phyloP scores from a whole-genome alignment of 2,329 filamentous ascomycete species.

The Xylariaceae sp. region DNA sequence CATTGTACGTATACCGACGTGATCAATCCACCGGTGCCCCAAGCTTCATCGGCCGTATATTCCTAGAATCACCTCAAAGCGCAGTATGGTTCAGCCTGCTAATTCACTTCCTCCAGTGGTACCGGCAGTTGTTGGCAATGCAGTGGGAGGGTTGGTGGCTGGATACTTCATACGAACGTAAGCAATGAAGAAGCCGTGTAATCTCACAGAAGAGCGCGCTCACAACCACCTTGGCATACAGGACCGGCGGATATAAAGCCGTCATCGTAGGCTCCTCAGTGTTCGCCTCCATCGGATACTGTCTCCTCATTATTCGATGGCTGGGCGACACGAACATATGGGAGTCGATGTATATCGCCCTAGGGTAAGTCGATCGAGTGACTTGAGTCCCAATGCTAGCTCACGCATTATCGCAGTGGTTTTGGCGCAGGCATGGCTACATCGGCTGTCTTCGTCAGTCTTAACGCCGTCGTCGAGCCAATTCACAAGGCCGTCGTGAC shows the following conservation, averaged over 20 bases:
- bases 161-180: constrained; percentile 51
- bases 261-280: constrained; percentile 46
- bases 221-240: constrained; percentile 20
- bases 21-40: neutral
- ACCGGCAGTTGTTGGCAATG: constrained; percentile 63
- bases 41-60: neutral
- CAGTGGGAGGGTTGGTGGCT: constrained; percentile 55
- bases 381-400: neutral
- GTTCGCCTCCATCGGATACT: constrained; percentile 44
- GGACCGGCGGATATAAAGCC: constrained; percentile 57
- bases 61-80: neutral
- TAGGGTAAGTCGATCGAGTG: constrained; percentile 33
- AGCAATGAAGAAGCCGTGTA: neutral
- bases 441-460: constrained; percentile 41
- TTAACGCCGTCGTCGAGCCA: constrained; percentile 42
- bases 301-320: constrained; percentile 53
- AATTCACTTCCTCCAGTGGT: constrained; percentile 38
- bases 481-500: constrained; percentile 46
- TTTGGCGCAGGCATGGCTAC: constrained; percentile 41
- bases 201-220: neutral
- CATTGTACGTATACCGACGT: constrained; percentile 35
- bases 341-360: constrained; percentile 56
- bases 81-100: neutral
- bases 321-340: constrained; percentile 50
- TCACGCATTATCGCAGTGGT: constrained; percentile 34